These are phyloP conservation scores for Brachypodium distachyon DNA, from an alignment of 202 grass and related monocot species.

Conservation along the genomic window DNA sequence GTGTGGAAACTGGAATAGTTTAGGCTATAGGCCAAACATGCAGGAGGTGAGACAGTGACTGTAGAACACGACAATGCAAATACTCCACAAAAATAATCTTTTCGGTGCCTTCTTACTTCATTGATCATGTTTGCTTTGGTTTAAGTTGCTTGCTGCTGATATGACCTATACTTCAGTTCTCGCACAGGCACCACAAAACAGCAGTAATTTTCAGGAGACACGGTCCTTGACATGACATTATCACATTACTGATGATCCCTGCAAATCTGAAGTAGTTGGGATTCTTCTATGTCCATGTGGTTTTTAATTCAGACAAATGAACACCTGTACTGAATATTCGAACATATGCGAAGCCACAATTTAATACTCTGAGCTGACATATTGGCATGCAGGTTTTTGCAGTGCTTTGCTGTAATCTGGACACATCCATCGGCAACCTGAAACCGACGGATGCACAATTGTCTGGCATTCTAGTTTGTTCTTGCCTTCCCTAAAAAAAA, in stretches of 20 bases:
- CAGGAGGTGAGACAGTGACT: neutral
- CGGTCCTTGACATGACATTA: neutral
- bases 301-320: slow-evolving; percentile 13
- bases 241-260: neutral
- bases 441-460: neutral
- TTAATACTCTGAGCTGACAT: neutral
- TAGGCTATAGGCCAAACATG: slow-evolving; percentile 15
- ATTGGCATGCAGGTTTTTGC: slow-evolving; percentile 15
- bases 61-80: neutral
- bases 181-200: neutral
- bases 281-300: neutral
- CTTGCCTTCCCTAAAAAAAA: too few relatives aligned
- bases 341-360: neutral
- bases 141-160: slow-evolving; percentile 9
- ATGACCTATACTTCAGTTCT: neutral
- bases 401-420: neutral
- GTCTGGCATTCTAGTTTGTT: neutral
- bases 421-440: neutral
- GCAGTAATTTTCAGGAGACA: neutral
- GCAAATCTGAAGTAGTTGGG: slow-evolving; percentile 34
- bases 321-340: neutral
- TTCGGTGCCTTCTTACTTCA: neutral
- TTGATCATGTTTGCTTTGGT: neutral
- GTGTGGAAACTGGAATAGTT: neutral
- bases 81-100: neutral